Base-by-base conservation (phyloP, 169 alveolate species). In the Neospora caninum region DNA sequence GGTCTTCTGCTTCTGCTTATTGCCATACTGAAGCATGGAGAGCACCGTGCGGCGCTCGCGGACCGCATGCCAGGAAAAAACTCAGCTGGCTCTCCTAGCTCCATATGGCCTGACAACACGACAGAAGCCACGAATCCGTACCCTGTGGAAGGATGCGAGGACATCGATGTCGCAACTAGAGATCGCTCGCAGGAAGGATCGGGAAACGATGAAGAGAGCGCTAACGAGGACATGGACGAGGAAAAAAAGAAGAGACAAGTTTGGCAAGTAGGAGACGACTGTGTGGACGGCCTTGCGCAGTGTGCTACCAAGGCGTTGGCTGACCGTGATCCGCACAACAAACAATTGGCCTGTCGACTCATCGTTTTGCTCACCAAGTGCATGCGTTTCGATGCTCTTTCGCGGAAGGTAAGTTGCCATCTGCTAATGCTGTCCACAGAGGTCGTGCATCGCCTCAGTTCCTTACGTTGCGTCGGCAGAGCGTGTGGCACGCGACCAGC, bases 271-370 rank as follows among this genome's bases (percentile, higher is more conserved):
- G n/a, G n/a, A n/a, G 86, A 78, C 27, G 42, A 20, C 42, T 78
- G 39, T n/a, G 43, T n/a, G 31, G 86, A 78, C 45, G 45, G 45
- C 22, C 86, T 78, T 2, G 42, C 86, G 27, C 86, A 78, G 86
- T 78, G 86, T n/a, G 86, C 45, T 4, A 20, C 42, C 22, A n/a
- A 78, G 45, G 86, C 86, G 0, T 43, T 78, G 49, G 7, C 86
- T 18, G 86, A 78, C 86, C 86, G 31, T 43, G 86, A 78, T 78
- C 86, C 86, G 42, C 39, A n/a, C 86, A 78, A 78, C 86, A 78
- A 78, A n/a, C 86, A 78, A 38, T 43, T 78, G 9, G 39, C 86
- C 31, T 78, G 86, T n/a, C 86, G 45, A 38, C 86, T 78, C 27
- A 22, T 38, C 42, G 86, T 78, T 13, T n/a, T 78, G 49, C 86